These are phyloP conservation scores for Sporodiniella umbellata DNA, from an alignment of 371 early-diverging fungal species.

Conservation along the genomic window DNA sequence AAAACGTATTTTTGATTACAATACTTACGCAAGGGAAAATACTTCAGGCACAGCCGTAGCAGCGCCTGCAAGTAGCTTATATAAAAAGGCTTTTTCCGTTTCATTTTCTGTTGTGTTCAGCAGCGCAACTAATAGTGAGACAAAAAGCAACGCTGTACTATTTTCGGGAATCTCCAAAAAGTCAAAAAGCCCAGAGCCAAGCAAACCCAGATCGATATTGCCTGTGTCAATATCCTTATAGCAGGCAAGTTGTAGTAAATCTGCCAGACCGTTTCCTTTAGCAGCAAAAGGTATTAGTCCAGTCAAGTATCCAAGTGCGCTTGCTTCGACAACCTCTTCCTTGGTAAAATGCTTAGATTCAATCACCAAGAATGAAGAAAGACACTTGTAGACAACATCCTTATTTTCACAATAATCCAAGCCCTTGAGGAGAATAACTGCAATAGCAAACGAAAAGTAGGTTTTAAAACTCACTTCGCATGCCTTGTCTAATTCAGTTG, in stretches of 20 bases:
- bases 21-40: constrained; percentile 71
- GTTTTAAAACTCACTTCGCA: constrained; percentile 77
- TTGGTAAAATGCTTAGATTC: constrained; percentile 54
- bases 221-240: constrained; percentile 52
- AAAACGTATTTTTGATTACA: no score
- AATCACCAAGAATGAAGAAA: constrained; percentile 74
- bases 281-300: constrained; percentile 72
- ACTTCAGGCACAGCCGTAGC: constrained; percentile 72
- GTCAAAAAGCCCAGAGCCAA: constrained; percentile 63
- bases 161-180: constrained; percentile 65
- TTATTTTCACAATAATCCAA: constrained; percentile 73
- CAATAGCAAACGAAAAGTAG: constrained; percentile 86
- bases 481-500: constrained; percentile 64
- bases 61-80: constrained; percentile 79
- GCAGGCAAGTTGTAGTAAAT: constrained; percentile 60
- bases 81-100: constrained; percentile 78
- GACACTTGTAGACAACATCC: constrained; percentile 64
- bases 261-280: constrained; percentile 58
- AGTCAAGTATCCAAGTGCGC: constrained; percentile 72
- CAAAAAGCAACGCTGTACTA: constrained; percentile 68
- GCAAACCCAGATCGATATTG: constrained; percentile 39
- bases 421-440: constrained; percentile 78
- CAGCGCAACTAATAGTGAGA: constrained; percentile 79
- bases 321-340: constrained; percentile 53
- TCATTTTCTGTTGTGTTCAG: constrained; percentile 83